These are phyloP conservation scores for Candida vartiovaarae DNA, from an alignment of 805 yeast genomes.

Conservation along the genomic window DNA sequence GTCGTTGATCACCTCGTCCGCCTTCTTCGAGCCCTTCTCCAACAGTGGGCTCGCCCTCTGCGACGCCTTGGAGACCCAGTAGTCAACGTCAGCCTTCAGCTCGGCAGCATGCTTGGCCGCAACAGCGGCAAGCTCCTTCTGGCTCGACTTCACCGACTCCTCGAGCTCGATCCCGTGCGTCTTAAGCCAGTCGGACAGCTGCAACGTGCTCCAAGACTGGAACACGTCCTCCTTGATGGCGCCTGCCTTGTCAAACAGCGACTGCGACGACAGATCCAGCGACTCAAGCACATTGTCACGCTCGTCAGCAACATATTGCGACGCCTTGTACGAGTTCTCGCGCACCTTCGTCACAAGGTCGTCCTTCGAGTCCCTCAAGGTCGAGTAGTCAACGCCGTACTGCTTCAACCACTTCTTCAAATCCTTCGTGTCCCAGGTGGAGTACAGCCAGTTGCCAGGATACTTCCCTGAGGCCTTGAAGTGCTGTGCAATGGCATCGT, in stretches of 20 bases:
- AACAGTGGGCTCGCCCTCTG: slow-evolving; percentile 29
- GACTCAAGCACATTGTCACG: slow-evolving; percentile 33
- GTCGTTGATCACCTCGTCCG: slow-evolving; percentile 34
- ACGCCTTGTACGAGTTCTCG: slow-evolving; percentile 37
- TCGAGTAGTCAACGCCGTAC: slow-evolving; percentile 32
- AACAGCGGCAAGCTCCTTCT: slow-evolving; percentile 28
- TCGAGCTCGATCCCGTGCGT: slow-evolving; percentile 35
- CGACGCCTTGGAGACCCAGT: slow-evolving; percentile 28
- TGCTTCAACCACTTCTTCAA: slow-evolving; percentile 42
- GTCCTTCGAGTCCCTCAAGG: slow-evolving; percentile 35
- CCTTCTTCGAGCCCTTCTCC: slow-evolving; percentile 26
- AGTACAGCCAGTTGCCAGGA: slow-evolving; percentile 46
- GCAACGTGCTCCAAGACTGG: slow-evolving; percentile 46
- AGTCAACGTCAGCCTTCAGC: slow-evolving; percentile 32
- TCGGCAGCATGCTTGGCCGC: slow-evolving; percentile 30
- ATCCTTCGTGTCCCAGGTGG: slow-evolving; percentile 44
- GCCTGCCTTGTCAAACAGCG: slow-evolving; percentile 33
- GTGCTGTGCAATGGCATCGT: slow-evolving; percentile 30
- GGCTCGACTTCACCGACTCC: slow-evolving; percentile 27
- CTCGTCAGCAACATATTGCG: slow-evolving; percentile 31
- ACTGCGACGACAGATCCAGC: slow-evolving; percentile 29
- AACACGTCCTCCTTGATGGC: slow-evolving; percentile 37
- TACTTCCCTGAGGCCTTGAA: slow-evolving; percentile 36
- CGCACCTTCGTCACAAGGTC: slow-evolving; percentile 40
- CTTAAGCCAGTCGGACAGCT: slow-evolving; percentile 48